Conservation (phyloP, 805 yeast species). For the Pichia insulana region DNA sequence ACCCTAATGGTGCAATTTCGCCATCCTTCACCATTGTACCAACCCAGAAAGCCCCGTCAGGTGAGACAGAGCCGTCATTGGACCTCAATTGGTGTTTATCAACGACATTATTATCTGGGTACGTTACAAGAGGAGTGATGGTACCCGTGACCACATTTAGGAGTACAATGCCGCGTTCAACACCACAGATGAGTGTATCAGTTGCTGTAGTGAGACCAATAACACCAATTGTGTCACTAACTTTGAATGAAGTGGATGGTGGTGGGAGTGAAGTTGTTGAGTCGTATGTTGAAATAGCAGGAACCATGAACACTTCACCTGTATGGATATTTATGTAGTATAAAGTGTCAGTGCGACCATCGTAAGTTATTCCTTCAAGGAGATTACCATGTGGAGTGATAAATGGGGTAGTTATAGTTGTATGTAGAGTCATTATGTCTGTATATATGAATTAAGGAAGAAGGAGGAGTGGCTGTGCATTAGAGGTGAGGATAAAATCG, state of each 20-base stretch:
- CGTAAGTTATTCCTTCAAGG: conserved; percentile 61
- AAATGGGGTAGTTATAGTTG: conserved; percentile 5
- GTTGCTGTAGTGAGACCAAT: conserved; percentile 56
- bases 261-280: conserved; percentile 23
- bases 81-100: conserved; percentile 40
- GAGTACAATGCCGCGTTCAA: conserved; percentile 54
- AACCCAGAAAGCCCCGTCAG: conserved; percentile 67
- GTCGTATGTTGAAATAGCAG: conserved; percentile 1
- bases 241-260: conserved; percentile 27
- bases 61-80: conserved; percentile 78
- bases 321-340: conserved; percentile 40
- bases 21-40: conserved; percentile 57
- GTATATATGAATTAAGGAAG: background rate
- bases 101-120: conserved; percentile 29
- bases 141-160: conserved; percentile 35
- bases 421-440: conserved; percentile 12
- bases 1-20: conserved; percentile 33
- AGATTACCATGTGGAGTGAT: conserved; percentile 34
- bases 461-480: no score
- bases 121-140: conserved; percentile 32
- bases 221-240: conserved; percentile 52
- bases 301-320: conserved; percentile 28
- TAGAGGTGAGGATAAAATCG: no score
- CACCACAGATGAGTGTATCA: conserved; percentile 50
- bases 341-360: conserved; percentile 43